Base-by-base conservation (phyloP, 1,139 yeast genomes). In the Yamadazyma buinensis region DNA sequence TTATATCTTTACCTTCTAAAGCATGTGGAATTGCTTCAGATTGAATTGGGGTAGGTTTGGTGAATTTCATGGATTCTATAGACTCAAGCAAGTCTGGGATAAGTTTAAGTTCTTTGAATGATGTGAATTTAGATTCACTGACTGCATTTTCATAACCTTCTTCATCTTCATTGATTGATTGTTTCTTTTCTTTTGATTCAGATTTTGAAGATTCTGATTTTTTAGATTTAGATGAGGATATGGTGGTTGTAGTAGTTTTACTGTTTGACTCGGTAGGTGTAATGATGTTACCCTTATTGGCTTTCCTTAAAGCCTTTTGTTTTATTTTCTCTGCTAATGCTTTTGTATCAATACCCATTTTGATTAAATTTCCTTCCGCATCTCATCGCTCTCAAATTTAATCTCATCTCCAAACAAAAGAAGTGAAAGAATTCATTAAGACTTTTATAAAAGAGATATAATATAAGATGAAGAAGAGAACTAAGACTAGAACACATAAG, bases 21-120 rank as follows among this genome's bases (percentile, higher is more conserved):
- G 97, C 97, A 47, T 84, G 85, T 1, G 98, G 98, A 40, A 94
- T 84, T 7, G 97, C 77, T 57, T 85, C 90, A 5, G 84, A 75
- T 59, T 92, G 98, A 52, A 92, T 92, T 10, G 97, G 96, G 0
- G 97, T 88, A 29, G 92, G 92, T 42, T 69, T 74, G 17, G 76
- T 60, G 52, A 64, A 84, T 42, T 82, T 80, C 67, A 84, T 60
- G 30, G 66, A 71, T 38, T 80, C 77, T 45, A 94, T 80, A 0
- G 97, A 82, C 47, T 87, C 94, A 15, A 88, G 59, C 31, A 88
- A 70, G 47, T 86, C 96, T 2, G 90, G 94, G 27, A 88, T 80
- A 27, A 94, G 66, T 21, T 80, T 71, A 33, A 84, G 62, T 31
- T 78, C 67, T n/a, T 46, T 60, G 30, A 68, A 65, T 30, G 75